Conservation (phyloP, 1,284 basidiomycete species). For the Cystobasidiaceae sp. region DNA sequence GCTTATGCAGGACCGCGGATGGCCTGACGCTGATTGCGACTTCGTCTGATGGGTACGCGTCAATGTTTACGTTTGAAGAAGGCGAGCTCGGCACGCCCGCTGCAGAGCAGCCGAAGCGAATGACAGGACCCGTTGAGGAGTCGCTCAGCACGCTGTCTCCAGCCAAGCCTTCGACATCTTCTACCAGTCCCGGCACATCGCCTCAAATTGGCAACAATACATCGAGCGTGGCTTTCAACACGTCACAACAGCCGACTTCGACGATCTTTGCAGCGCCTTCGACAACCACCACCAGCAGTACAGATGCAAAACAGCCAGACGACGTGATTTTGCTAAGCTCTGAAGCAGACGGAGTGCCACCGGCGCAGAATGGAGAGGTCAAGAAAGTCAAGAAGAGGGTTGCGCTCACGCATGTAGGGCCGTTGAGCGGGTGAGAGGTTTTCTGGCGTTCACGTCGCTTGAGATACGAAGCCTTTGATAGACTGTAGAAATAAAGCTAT, state of each 20-base stretch:
- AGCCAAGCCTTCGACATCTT: neutral
- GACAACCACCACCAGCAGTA: neutral
- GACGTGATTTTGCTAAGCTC: constrained; percentile 4
- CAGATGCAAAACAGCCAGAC: constrained; percentile 1
- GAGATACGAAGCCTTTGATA: too few relatives aligned
- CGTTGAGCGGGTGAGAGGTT: constrained; percentile 15
- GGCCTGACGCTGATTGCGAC: constrained; percentile 88
- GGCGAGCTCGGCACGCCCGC: constrained; percentile 74
- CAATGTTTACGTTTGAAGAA: constrained; percentile 68
- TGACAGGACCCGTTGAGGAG: constrained; percentile 9
- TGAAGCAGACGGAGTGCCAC: neutral
- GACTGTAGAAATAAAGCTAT: too few relatives aligned
- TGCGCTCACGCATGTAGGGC: constrained; percentile 26
- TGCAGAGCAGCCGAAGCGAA: constrained; percentile 1
- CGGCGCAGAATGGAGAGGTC: constrained; percentile 23
- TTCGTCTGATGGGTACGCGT: constrained; percentile 95
- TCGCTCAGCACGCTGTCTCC: neutral
- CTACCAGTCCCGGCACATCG: too few relatives aligned
- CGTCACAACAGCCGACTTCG: too few relatives aligned
- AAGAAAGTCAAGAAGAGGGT: constrained; percentile 29
- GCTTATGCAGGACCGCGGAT: constrained; percentile 73
- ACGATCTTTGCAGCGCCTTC: too few relatives aligned
- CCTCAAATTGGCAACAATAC: too few relatives aligned
- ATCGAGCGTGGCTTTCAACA: too few relatives aligned
- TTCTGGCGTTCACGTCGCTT: too few relatives aligned